These are phyloP conservation scores for Pythium inflatum DNA, from an alignment of 352 stramenopile genomes.

Conservation along the genomic window DNA sequence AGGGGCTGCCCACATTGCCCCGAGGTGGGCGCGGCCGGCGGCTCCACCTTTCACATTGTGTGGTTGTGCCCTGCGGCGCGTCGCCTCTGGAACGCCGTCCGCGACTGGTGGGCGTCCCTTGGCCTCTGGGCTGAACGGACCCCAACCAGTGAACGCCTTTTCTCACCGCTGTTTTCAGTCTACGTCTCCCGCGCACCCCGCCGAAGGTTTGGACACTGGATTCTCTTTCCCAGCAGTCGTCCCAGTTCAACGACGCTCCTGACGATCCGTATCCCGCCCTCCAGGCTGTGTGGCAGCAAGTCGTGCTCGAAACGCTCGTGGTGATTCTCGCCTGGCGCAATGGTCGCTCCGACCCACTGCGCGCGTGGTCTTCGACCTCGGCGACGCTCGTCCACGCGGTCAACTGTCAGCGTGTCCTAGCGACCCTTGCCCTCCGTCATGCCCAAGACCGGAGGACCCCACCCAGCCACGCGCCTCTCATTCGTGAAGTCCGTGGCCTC, in stretches of 20 bases:
- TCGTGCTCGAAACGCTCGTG: slow-evolving; percentile 21
- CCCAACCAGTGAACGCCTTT: background rate
- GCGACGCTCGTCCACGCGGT: background rate
- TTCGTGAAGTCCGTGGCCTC: background rate
- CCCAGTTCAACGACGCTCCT: slow-evolving; percentile 1
- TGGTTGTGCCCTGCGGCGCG: slow-evolving; percentile 9
- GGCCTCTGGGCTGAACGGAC: background rate
- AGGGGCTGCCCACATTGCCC: slow-evolving; percentile 17
- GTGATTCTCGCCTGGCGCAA: slow-evolving; percentile 3
- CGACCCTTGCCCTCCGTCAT: background rate
- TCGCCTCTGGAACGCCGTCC: background rate
- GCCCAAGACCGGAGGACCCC: background rate
- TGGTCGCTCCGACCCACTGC: background rate
- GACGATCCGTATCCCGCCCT: slow-evolving; percentile 2
- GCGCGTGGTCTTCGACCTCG: background rate
- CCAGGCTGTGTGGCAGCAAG: slow-evolving; percentile 13
- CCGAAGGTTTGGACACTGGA: background rate
- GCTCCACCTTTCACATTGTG: slow-evolving; percentile 14
- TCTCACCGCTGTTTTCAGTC: slow-evolving; percentile 15
- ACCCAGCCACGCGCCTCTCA: background rate
- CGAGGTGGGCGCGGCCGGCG: background rate
- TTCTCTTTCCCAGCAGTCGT: slow-evolving; percentile 7
- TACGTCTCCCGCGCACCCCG: slow-evolving; percentile 10
- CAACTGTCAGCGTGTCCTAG: background rate
- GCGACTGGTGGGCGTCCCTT: background rate